Conservation (phyloP, 805 yeast genomes). For the Pichia phayaonensis region DNA sequence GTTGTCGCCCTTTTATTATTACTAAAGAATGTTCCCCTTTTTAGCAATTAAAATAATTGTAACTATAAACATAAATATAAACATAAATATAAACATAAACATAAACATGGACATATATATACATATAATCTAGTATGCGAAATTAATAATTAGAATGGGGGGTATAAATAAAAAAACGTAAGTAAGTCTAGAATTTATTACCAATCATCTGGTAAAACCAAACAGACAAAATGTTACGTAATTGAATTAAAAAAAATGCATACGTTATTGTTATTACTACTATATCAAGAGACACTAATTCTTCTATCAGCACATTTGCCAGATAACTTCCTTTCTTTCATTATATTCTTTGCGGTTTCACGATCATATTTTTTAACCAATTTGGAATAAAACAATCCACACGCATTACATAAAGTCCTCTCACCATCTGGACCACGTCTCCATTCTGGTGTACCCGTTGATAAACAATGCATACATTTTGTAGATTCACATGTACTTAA, state of each 20-base stretch:
- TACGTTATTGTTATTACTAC: no score
- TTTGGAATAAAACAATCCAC: constrained; percentile 71
- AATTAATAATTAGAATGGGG: no score
- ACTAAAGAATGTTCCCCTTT: not conserved
- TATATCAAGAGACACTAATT: constrained; percentile 13
- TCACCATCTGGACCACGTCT: constrained; percentile 74
- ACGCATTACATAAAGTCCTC: constrained; percentile 73
- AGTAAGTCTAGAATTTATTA: no score
- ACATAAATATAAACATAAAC: not conserved
- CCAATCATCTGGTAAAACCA: no score
- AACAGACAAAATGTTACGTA: no score
- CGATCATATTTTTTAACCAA: constrained; percentile 52
- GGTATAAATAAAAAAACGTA: no score
- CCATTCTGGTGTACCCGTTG: constrained; percentile 73
- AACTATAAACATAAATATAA: no score
- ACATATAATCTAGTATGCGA: no score
- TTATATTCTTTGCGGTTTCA: constrained; percentile 39
- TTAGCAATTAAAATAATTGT: not conserved
- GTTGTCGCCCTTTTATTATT: not conserved
- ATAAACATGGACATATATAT: no score
- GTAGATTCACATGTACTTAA: no score
- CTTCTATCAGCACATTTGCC: constrained; percentile 25
- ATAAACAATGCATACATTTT: constrained; percentile 36
- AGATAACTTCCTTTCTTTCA: constrained; percentile 22
- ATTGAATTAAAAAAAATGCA: no score